Percentiles rank a stretch among this genome's conserved stretches.
Evolutionary conservation across 2,329 filamentous ascomycete genomes (phyloP).

Genomic region (Monosporascus sp.): DNA sequence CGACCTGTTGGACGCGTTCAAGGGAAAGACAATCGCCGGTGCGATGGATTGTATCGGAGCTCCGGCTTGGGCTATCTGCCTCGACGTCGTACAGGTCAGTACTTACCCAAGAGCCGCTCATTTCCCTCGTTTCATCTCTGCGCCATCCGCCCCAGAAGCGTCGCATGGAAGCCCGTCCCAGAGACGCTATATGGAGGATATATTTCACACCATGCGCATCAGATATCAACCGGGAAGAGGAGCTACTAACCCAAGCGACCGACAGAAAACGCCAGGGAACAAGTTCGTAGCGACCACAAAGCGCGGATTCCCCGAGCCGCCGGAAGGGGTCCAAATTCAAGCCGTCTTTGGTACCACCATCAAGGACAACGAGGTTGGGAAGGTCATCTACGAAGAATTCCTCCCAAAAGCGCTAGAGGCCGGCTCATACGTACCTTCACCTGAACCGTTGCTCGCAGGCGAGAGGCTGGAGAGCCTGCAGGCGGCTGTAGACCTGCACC

Average conservation of each 20-base stretch:
- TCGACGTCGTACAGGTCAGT: constrained; percentile 17
- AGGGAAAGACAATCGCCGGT: constrained; percentile 24
- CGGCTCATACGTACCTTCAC: constrained; percentile 31
- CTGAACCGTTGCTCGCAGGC: constrained; percentile 33
- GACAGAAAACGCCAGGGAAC: constrained; percentile 11
- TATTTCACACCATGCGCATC: too few species aligned
- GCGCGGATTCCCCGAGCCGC: constrained; percentile 20
- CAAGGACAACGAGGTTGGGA: constrained; percentile 23
- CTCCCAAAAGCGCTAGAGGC: constrained; percentile 31
- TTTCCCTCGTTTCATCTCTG: too few species aligned
- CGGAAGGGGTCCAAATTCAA: constrained; percentile 21
- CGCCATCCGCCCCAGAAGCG: too few species aligned
- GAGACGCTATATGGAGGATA: too few species aligned
- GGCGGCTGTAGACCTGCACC: constrained; percentile 31
- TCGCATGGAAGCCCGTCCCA: too few species aligned
- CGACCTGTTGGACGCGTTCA: constrained; percentile 22
- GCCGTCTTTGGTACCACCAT: constrained; percentile 22
- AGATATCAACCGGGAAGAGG: too few species aligned
- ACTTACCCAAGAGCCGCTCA: too few species aligned
- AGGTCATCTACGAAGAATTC: constrained; percentile 33
- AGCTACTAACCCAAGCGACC: too few species aligned
- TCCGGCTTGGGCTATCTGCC: constrained; percentile 14
- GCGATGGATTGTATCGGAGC: constrained; percentile 23
- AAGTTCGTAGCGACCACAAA: constrained; percentile 21
- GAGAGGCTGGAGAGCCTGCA: constrained; percentile 38